phyloP scores from a whole-genome alignment of 345 rosid genomes.

The Hypericum androsaemum region DNA sequence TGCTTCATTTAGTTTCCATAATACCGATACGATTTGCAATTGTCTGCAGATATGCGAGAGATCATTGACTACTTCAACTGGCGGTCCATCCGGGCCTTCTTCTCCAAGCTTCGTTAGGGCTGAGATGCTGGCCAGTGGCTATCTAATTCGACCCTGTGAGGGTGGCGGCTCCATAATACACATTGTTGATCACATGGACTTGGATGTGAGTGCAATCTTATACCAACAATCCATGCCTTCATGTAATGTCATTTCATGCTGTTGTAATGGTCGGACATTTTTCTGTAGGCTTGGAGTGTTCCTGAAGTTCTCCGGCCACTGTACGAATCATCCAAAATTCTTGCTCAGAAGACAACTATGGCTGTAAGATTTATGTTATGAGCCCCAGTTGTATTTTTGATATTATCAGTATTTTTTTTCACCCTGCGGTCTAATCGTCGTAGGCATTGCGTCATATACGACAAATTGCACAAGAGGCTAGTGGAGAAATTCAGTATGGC shows the following conservation, averaged over 20 bases:
- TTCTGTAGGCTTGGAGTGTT: conserved; percentile 64
- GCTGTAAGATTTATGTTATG: conserved; percentile 43
- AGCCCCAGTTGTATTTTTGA: neutral
- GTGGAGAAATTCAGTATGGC: conserved; percentile 86
- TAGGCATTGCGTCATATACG: conserved; percentile 81
- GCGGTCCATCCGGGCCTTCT: conserved; percentile 76
- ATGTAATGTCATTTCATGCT: neutral
- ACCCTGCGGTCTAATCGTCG: neutral
- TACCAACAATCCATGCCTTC: neutral
- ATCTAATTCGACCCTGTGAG: conserved; percentile 81
- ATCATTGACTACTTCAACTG: conserved; percentile 68
- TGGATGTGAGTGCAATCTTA: conserved; percentile 49
- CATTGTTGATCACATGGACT: conserved; percentile 93
- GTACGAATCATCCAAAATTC: conserved; percentile 83
- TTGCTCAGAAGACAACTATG: conserved; percentile 88
- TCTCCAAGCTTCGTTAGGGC: conserved; percentile 74
- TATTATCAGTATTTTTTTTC: conserved; percentile 4
- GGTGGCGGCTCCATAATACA: conserved; percentile 93
- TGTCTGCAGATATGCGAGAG: conserved; percentile 75
- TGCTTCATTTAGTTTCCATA: neutral
- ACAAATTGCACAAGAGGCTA: conserved; percentile 86
- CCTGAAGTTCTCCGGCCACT: conserved; percentile 96
- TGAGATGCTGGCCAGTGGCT: conserved; percentile 93
- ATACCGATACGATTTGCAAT: neutral
- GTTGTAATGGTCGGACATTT: neutral